Conservation (phyloP, 768 basidiomycete species). For the Lactarius vividus region DNA sequence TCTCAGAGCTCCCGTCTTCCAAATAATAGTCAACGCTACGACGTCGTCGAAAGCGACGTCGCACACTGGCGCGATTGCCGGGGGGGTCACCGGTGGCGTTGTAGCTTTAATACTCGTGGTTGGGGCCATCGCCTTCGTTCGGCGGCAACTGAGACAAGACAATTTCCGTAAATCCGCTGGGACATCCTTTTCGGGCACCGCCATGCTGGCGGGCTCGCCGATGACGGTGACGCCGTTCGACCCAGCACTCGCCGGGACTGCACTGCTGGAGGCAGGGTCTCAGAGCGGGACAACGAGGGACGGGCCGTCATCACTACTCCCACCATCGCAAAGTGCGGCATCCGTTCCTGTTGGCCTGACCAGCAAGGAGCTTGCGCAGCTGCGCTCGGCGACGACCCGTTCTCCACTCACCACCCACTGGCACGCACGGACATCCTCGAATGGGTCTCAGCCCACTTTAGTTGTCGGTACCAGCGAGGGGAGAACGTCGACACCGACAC, state of each 20-base stretch:
- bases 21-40: neutral
- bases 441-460: neutral
- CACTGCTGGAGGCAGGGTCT: neutral
- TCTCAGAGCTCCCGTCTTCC: no score
- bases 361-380: slow-evolving; percentile 18
- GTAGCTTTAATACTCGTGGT: neutral
- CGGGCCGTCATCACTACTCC: no score
- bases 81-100: neutral
- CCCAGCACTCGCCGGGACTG: neutral
- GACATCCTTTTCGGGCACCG: neutral
- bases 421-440: no score
- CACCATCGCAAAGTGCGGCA: neutral
- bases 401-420: neutral
- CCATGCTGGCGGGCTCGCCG: neutral
- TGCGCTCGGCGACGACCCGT: neutral
- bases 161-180: neutral
- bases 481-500: neutral
- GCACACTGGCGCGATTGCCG: neutral
- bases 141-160: neutral
- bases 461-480: neutral
- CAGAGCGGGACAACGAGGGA: no score
- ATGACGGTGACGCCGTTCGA: neutral
- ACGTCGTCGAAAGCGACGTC: neutral
- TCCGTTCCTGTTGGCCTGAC: slow-evolving; percentile 5
- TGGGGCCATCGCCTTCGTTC: neutral